These are phyloP conservation scores for Boletus tomentosulus DNA, from an alignment of 768 basidiomycete species.

Conservation along the genomic window DNA sequence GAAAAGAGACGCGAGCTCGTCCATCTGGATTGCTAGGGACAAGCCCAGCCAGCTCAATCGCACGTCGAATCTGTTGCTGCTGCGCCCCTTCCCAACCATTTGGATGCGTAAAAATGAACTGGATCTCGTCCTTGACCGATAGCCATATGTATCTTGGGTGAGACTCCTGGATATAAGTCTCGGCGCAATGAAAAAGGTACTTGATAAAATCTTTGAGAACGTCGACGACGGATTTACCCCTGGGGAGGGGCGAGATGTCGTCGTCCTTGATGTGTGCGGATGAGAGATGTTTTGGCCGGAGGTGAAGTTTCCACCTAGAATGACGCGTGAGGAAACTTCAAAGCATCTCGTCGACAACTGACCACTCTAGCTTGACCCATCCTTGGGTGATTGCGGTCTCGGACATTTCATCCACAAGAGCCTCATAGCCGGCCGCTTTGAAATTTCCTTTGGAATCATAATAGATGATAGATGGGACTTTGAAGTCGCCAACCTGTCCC, in stretches of 20 bases:
- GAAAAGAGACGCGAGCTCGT: slow-evolving; percentile 42
- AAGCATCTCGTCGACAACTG: neutral
- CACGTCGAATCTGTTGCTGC: slow-evolving; percentile 48
- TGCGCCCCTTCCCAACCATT: slow-evolving; percentile 62
- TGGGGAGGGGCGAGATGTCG: slow-evolving; percentile 38
- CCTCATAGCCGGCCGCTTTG: slow-evolving; percentile 40
- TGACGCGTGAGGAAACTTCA: neutral
- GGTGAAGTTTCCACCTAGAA: slow-evolving; percentile 35
- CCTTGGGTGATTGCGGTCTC: slow-evolving; percentile 35
- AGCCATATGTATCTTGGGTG: slow-evolving; percentile 43
- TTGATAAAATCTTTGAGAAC: slow-evolving; percentile 45
- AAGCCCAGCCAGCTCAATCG: slow-evolving; percentile 48
- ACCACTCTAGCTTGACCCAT: slow-evolving; percentile 46
- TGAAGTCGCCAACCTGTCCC: slow-evolving; percentile 37
- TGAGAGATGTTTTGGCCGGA: slow-evolving; percentile 31
- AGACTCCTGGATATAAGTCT: slow-evolving; percentile 41
- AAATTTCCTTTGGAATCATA: slow-evolving; percentile 38
- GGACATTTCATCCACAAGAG: slow-evolving; percentile 31
- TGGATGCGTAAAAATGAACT: slow-evolving; percentile 54
- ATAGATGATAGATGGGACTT: slow-evolving; percentile 44
- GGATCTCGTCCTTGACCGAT: slow-evolving; percentile 37
- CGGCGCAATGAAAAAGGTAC: slow-evolving; percentile 42
- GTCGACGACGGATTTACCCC: slow-evolving; percentile 32
- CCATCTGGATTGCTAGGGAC: slow-evolving; percentile 37
- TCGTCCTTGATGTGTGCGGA: slow-evolving; percentile 23